These are phyloP conservation scores for Melaleuca alternifolia DNA, from an alignment of 345 rosid species.

Conservation along the genomic window DNA sequence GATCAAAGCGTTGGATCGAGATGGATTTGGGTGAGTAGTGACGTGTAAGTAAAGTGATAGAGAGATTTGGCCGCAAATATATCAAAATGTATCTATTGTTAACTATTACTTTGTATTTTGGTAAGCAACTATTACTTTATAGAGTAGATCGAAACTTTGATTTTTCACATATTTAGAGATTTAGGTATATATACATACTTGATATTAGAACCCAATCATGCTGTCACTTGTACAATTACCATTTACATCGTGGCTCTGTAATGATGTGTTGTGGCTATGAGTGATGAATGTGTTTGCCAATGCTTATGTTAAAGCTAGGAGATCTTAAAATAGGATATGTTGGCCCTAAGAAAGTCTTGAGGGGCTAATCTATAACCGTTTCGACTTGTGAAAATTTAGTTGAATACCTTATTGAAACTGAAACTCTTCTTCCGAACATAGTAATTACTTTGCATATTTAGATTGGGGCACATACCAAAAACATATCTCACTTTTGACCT, in stretches of 20 bases:
- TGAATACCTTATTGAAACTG: not conserved
- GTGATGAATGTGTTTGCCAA: not conserved
- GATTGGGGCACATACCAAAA: not conserved
- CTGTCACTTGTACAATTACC: not conserved
- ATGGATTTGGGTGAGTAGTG: not conserved
- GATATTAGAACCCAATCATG: not conserved
- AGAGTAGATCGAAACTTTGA: not conserved
- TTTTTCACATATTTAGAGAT: not conserved
- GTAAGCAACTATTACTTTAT: not conserved
- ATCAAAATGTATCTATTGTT: rapidly evolving
- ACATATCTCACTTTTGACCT: not conserved
- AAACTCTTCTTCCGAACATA: not conserved
- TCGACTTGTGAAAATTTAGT: not conserved
- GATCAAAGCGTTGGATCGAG: not conserved
- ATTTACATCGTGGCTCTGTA: not conserved
- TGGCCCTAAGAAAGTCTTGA: not conserved
- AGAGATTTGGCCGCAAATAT: rapidly evolving
- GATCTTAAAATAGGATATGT: not conserved
- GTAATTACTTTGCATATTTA: not conserved
- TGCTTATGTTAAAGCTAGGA: not conserved
- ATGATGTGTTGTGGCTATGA: not conserved
- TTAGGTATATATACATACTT: not conserved
- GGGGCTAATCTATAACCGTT: not conserved
- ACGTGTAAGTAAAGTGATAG: not conserved
- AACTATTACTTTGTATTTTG: not conserved